phyloP scores from a whole-genome alignment of 768 basidiomycete genomes.

The Cyclocybe cylindracea region DNA sequence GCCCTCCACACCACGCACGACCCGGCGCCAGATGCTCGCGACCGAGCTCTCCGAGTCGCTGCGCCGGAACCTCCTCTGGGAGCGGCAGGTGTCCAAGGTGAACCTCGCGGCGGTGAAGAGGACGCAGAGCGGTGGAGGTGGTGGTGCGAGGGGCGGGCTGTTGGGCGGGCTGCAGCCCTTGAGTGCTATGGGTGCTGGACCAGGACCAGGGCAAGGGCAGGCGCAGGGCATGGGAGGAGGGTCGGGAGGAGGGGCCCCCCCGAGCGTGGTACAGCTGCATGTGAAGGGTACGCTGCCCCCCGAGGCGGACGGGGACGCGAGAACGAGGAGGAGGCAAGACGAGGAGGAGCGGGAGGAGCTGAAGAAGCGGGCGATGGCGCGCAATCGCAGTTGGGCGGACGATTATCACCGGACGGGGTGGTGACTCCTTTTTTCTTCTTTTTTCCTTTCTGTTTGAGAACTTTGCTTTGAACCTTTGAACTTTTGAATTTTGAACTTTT shows the following conservation, averaged over 20 bases:
- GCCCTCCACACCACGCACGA: constrained; percentile 84
- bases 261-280: constrained; percentile 43
- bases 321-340: constrained; percentile 8
- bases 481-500: constrained; percentile 9
- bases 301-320: neutral
- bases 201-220: neutral
- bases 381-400: constrained; percentile 70
- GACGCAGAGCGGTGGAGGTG: constrained; percentile 30
- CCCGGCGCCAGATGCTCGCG: constrained; percentile 79
- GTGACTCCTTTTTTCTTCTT: constrained; percentile 30
- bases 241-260: constrained; percentile 25
- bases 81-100: constrained; percentile 62
- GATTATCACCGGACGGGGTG: constrained; percentile 70
- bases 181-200: constrained; percentile 19
- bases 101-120: constrained; percentile 41
- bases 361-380: constrained; percentile 46
- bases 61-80: constrained; percentile 81
- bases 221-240: constrained; percentile 14
- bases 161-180: constrained; percentile 29
- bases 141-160: constrained; percentile 19
- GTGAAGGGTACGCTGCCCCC: constrained; percentile 32
- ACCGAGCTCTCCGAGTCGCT: constrained; percentile 86
- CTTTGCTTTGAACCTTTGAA: constrained; percentile 5
- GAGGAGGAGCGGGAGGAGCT: constrained; percentile 41
- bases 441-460: constrained; percentile 10